Percentiles rank a stretch among this genome's conserved stretches.
phyloP scores from a whole-genome alignment of 305 asterid genomes.

The Fraxinus sp. region DNA sequence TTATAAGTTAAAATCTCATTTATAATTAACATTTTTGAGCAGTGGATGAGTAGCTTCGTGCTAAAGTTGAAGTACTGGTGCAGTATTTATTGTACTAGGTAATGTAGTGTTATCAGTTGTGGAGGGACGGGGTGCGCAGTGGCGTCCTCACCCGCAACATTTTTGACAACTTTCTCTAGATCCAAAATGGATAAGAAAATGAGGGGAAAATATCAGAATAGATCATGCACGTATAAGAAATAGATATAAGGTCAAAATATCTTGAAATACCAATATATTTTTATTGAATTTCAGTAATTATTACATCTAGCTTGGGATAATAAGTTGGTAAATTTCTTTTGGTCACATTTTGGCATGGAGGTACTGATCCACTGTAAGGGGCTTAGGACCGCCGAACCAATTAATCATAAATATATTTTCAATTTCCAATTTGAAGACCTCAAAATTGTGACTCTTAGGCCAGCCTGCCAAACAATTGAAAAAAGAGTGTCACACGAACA shows the following conservation, averaged over 20 bases:
- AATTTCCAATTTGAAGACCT: slow-evolving; percentile 62
- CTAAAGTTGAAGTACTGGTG: too few species aligned
- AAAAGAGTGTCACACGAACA: neutral
- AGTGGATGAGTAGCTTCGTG: too few species aligned
- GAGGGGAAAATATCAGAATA: too few species aligned
- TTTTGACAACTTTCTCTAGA: too few species aligned
- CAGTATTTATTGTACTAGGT: too few species aligned
- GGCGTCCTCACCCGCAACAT: too few species aligned
- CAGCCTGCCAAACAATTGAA: slow-evolving; percentile 53
- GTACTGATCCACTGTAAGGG: slow-evolving; percentile 82
- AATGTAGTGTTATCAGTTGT: too few species aligned
- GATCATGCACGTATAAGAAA: too few species aligned
- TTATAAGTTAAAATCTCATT: too few species aligned
- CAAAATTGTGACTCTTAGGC: slow-evolving; percentile 86
- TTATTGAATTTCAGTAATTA: neutral
- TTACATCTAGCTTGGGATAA: slow-evolving; percentile 21
- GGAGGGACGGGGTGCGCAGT: too few species aligned
- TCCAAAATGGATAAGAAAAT: too few species aligned
- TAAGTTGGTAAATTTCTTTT: neutral
- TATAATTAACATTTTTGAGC: too few species aligned
- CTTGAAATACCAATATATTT: neutral
- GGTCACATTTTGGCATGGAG: slow-evolving; percentile 54
- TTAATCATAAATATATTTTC: slow-evolving; percentile 74
- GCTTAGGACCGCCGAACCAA: slow-evolving; percentile 95
- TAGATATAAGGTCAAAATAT: neutral